These are phyloP conservation scores for Xylogone sp. DNA, from an alignment of 2,329 filamentous ascomycete species.

Conservation along the genomic window DNA sequence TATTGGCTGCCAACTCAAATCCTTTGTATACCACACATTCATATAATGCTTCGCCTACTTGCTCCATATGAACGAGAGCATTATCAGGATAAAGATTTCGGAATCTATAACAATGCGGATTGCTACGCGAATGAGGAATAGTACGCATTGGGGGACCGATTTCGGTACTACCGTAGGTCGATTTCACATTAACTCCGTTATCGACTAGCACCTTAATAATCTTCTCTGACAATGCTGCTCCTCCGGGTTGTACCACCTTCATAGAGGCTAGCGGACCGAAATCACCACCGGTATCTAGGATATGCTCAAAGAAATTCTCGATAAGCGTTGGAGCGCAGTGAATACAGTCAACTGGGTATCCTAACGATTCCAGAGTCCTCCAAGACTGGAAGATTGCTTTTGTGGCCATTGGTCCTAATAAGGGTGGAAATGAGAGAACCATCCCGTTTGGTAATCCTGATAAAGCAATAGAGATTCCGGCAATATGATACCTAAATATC, in stretches of 20 bases:
- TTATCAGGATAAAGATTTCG: conserved; percentile 24
- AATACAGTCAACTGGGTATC: conserved; percentile 24
- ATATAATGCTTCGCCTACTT: conserved; percentile 24
- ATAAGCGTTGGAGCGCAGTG: conserved; percentile 28
- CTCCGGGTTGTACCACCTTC: conserved; percentile 28
- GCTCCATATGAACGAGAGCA: conserved; percentile 23
- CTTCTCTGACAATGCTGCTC: conserved; percentile 23
- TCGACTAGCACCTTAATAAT: conserved; percentile 20
- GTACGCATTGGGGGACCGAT: conserved; percentile 28
- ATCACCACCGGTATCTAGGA: conserved; percentile 19
- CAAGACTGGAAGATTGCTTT: conserved; percentile 22
- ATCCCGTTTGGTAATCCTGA: conserved; percentile 28
- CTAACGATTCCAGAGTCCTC: conserved; percentile 21
- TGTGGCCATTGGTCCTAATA: conserved; percentile 25
- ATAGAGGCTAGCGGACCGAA: conserved; percentile 23
- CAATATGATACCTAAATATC: conserved; percentile 23
- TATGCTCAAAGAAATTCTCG: conserved; percentile 27
- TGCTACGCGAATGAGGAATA: conserved; percentile 23
- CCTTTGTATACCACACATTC: conserved; percentile 28
- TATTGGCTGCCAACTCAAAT: conserved; percentile 28
- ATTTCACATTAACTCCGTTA: conserved; percentile 28
- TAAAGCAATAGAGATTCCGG: conserved; percentile 26
- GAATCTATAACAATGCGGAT: conserved; percentile 25
- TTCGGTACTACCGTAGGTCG: conserved; percentile 29
- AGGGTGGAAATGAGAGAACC: conserved; percentile 26